Percentiles rank a stretch among this genome's conserved stretches.
These are phyloP conservation scores for Boechera divaricarpa DNA, from an alignment of 345 rosid genomes.

Conservation along the genomic window DNA sequence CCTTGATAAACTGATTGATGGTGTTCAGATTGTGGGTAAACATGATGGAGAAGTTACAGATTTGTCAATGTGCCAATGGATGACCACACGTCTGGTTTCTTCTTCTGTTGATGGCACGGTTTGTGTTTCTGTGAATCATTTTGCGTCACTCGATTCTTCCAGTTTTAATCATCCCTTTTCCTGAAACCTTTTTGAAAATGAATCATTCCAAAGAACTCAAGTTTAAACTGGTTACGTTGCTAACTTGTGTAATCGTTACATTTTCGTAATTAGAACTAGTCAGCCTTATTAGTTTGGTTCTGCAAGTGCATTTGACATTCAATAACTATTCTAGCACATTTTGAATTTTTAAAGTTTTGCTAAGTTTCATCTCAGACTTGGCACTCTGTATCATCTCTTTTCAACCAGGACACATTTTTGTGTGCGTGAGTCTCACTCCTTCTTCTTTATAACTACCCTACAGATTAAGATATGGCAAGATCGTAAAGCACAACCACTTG, in stretches of 20 bases:
- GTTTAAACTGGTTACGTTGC: neutral
- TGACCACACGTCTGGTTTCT: slow-evolving; percentile 81
- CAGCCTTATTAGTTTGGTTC: slow-evolving; percentile 17
- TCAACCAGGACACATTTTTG: slow-evolving; percentile 7
- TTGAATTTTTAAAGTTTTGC: neutral
- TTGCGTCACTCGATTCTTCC: slow-evolving; percentile 9
- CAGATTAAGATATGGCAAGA: slow-evolving; percentile 98
- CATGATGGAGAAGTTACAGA: slow-evolving; percentile 96
- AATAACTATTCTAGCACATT: slow-evolving; percentile 2
- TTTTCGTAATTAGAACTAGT: neutral
- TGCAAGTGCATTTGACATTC: slow-evolving; percentile 15
- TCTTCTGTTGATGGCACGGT: slow-evolving; percentile 93
- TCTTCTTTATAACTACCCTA: slow-evolving; percentile 18
- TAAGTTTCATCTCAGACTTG: neutral
- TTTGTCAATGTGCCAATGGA: slow-evolving; percentile 94
- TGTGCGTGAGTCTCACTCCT: slow-evolving; percentile 20
- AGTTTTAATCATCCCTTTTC: neutral
- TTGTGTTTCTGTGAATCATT: slow-evolving; percentile 45
- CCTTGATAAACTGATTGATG: slow-evolving; percentile 68
- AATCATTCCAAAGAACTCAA: neutral
- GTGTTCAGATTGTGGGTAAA: slow-evolving; percentile 82
- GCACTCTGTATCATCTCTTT: neutral
- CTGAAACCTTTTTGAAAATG: neutral
- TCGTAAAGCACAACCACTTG: slow-evolving; percentile 67
- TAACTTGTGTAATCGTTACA: neutral